Evolutionary conservation across 2,329 filamentous ascomycete genomes (phyloP).

Genomic region (Aspergillus sp.): DNA sequence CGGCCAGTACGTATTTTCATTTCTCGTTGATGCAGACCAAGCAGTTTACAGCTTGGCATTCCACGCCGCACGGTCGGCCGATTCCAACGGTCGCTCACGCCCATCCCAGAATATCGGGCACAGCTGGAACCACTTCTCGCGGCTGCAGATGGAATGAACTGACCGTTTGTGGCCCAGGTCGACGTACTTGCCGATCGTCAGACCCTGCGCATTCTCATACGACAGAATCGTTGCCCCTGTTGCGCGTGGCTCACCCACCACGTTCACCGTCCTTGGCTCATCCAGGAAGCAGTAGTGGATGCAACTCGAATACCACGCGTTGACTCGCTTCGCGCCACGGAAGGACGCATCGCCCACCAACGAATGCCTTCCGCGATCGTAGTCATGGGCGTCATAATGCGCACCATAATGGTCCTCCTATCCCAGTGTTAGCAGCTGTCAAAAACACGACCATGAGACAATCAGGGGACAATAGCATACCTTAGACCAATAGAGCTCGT

Average conservation of each 20-base stretch:
- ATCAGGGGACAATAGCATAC: constrained; percentile 33
- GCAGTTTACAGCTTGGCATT: constrained; percentile 46
- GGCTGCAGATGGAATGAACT: constrained; percentile 64
- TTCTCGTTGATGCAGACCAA: too few relatives aligned
- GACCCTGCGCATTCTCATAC: constrained; percentile 74
- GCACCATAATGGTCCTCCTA: constrained; percentile 63
- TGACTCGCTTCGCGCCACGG: constrained; percentile 57
- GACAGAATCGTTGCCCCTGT: constrained; percentile 69
- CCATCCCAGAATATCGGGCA: constrained; percentile 55
- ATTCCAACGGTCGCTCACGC: constrained; percentile 45
- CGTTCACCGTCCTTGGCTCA: constrained; percentile 56
- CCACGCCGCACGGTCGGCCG: constrained; percentile 49
- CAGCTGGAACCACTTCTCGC: constrained; percentile 69
- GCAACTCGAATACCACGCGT: constrained; percentile 59
- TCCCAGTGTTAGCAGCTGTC: constrained; percentile 17
- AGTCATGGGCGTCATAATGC: constrained; percentile 57
- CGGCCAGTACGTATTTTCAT: too few relatives aligned
- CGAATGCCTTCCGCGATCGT: constrained; percentile 62
- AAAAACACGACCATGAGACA: too few relatives aligned
- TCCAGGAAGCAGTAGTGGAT: constrained; percentile 64
- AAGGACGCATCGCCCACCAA: constrained; percentile 59
- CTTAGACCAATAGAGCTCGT: constrained; percentile 78
- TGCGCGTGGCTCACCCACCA: constrained; percentile 68
- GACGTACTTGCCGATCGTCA: constrained; percentile 70
- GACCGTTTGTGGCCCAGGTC: constrained; percentile 73